Evolutionary conservation across 441 rosid genomes (phyloP).

Genomic region (Croton setiger): DNA sequence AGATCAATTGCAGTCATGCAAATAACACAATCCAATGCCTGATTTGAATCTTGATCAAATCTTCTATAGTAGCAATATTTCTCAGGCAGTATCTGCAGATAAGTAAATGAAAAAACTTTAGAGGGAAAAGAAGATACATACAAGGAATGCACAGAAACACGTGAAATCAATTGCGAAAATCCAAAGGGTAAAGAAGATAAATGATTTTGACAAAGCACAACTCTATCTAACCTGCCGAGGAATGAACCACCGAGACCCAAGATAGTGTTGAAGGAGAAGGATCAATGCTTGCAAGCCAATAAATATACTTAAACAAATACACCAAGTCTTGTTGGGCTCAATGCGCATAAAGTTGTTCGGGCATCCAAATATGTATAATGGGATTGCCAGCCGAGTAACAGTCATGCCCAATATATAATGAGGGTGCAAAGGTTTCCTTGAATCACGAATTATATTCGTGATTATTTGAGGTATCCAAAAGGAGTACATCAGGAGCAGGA

Average conservation of each 20-base stretch:
- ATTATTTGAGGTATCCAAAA: constrained; percentile 96
- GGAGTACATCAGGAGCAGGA: constrained; percentile 81
- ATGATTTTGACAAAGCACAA: constrained; percentile 2
- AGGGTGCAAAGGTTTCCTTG: constrained; percentile 96
- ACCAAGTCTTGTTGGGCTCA: constrained; percentile 81
- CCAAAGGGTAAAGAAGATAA: not conserved
- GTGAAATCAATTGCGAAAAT: not conserved
- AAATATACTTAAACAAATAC: constrained; percentile 59
- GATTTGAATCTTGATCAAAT: constrained; percentile 46
- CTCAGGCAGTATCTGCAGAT: constrained; percentile 85
- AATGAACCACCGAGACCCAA: constrained; percentile 94
- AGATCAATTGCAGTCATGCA: constrained; percentile 93
- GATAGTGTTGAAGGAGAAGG: constrained; percentile 93
- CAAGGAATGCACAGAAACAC: not conserved
- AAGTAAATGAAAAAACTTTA: constrained; percentile 16
- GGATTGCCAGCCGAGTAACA: constrained; percentile 80
- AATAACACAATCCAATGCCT: constrained; percentile 78
- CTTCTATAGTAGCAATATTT: constrained; percentile 86
- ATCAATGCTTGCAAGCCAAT: constrained; percentile 72
- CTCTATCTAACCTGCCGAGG: constrained; percentile 73
- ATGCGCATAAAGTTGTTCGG: constrained; percentile 96
- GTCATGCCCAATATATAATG: constrained; percentile 88
- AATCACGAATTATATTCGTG: constrained; percentile 79
- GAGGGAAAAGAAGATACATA: not conserved
- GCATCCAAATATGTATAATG: constrained; percentile 86